Conservation (phyloP, 768 basidiomycete genomes). For the Suillus plorans region DNA sequence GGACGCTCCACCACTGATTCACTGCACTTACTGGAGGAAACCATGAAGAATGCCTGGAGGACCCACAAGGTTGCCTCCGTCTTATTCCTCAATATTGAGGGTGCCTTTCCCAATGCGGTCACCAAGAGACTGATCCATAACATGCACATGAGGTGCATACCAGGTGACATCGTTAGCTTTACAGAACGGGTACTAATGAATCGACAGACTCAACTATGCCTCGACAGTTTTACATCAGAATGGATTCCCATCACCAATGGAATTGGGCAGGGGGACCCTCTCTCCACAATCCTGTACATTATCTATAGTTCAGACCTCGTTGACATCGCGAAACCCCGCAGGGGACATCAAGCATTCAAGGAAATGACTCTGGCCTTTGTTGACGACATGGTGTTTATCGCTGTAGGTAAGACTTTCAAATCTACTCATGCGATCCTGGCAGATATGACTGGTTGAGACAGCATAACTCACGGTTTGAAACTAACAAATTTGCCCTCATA, state of each 20-base stretch:
- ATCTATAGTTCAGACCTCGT: not conserved
- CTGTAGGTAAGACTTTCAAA: not conserved
- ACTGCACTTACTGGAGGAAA: not conserved
- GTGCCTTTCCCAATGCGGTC: not conserved
- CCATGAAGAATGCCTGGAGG: not conserved
- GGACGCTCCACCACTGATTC: not conserved
- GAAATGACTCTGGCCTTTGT: not conserved
- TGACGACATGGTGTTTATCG: not conserved
- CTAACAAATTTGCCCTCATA: slow-evolving; percentile 10
- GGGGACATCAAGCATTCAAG: not conserved
- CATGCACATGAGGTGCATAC: not conserved
- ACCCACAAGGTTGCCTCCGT: not conserved
- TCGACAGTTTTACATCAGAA: accelerated
- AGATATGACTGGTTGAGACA: slow-evolving; percentile 9
- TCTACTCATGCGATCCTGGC: accelerated
- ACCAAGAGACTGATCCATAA: not conserved
- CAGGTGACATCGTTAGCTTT: not conserved
- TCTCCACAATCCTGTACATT: not conserved
- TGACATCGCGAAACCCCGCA: accelerated
- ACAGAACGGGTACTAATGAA: not conserved
- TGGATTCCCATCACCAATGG: not conserved
- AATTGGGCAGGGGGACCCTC: not conserved
- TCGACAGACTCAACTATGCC: not conserved
- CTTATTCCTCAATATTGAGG: not conserved
- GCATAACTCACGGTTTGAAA: slow-evolving; percentile 20